Evolutionary conservation across 257 asterid species (phyloP), one percentile per base, ranked within the genome.

Genomic region (Solanum chiquidenum): DNA sequence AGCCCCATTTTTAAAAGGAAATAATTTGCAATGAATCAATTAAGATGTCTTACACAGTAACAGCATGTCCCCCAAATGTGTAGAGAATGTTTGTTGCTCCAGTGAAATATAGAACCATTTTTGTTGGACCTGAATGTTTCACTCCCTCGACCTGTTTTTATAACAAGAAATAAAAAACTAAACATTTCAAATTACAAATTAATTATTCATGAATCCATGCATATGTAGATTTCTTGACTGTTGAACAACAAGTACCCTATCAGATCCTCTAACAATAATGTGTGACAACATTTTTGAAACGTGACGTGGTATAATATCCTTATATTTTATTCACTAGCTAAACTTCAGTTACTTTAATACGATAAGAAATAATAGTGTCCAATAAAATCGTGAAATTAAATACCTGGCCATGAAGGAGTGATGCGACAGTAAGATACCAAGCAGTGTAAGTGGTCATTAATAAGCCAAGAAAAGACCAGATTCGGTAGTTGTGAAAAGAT

Each of bases 31-130:
- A 13, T 9, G 3, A 74, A 21, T 35, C 40, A 38, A 74, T 46
- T 34, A 75, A 4, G 27, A 7, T 14, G 93, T 90, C 98, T 94
- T 96, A 95, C 99, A 96, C 99, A 44, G 99, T 96, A 35, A 96
- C 99, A 72, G 99, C 99, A 93, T 96, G 99, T 88, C 99, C 99
- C 82, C 99, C 99, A 64, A 96, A 96, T 72, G 98, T 96, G 92
- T 96, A 96, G 88, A 96, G 99, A 92, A 95, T 91, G 94, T 96
- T 95, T 86, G 98, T 96, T 74, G 98, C 98, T 40, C 98, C 98
- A 5, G 99, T 96, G 97, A 95, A 95, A 89, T 95, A 95, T 14
- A 96, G 92, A 80, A 95, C 98, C 97, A 95, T 33, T 89, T 90
- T 95, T 72, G 93, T 90, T 55, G 98, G 97, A 13, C 98, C 99